Conservation (phyloP, 768 basidiomycete species). For the Trametes gibbosa region DNA sequence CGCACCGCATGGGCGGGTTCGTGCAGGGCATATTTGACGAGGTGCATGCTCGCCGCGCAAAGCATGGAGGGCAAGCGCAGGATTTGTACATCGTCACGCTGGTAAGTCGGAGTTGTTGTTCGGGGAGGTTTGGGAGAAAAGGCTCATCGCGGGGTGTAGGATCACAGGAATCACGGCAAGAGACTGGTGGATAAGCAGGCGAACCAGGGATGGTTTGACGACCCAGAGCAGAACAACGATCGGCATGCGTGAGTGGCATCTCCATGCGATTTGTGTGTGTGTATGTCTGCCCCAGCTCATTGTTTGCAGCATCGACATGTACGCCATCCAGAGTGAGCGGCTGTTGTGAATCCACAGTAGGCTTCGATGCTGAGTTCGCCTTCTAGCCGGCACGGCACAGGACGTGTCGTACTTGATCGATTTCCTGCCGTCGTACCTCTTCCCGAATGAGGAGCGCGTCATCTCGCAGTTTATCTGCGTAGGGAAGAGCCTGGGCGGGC, state of each 20-base stretch:
- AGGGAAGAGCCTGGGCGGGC: constrained; percentile 83
- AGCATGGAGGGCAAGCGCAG: constrained; percentile 23
- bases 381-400: constrained; percentile 57
- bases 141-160: constrained; percentile 30
- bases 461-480: constrained; percentile 69
- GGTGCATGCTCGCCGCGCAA: constrained; percentile 10
- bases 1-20: constrained; percentile 31
- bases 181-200: constrained; percentile 35
- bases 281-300: constrained; percentile 15
- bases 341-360: not conserved
- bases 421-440: constrained; percentile 71
- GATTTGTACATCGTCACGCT: constrained; percentile 49
- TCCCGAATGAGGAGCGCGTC: constrained; percentile 57
- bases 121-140: not conserved
- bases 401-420: constrained; percentile 84
- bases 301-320: constrained; percentile 43
- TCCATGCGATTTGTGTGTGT: not conserved
- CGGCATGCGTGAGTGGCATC: constrained; percentile 40
- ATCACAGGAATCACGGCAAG: constrained; percentile 53
- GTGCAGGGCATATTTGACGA: constrained; percentile 21
- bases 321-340: constrained; percentile 40
- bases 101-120: constrained; percentile 28
- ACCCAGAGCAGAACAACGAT: constrained; percentile 36
- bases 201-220: constrained; percentile 39
- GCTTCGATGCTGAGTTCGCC: not conserved